Conservation (phyloP, 371 early-diverging fungal genomes). For the Apophysomyces elegans region DNA sequence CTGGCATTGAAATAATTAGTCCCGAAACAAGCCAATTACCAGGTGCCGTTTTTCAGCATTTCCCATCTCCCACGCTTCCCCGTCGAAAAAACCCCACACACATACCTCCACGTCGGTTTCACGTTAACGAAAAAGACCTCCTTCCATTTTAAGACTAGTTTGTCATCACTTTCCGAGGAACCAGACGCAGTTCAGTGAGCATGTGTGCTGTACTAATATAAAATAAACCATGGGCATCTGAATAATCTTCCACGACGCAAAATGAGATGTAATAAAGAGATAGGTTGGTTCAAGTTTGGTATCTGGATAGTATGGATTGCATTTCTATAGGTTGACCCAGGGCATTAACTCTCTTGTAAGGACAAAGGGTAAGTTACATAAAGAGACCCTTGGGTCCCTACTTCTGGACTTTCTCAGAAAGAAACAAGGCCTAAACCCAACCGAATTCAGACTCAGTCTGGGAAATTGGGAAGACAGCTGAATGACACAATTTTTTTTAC, state of each 20-base stretch:
- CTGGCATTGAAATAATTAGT: background rate
- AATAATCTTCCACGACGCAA: background rate
- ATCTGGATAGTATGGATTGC: background rate
- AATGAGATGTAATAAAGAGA: background rate
- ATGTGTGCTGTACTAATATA: background rate
- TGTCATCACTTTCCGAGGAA: background rate
- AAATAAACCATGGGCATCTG: too few relatives aligned
- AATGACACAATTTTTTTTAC: background rate
- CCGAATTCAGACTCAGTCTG: slow-evolving; percentile 2
- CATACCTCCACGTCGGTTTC: slow-evolving; percentile 18
- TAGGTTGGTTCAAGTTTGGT: background rate
- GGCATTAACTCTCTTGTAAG: background rate
- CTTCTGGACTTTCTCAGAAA: background rate
- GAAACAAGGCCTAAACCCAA: background rate
- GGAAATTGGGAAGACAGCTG: slow-evolving; percentile 8
- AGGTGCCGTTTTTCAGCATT: slow-evolving; percentile 1
- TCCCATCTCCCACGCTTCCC: slow-evolving; percentile 12
- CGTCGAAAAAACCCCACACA: slow-evolving; percentile 12
- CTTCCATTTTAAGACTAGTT: slow-evolving; percentile 1
- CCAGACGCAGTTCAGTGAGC: background rate
- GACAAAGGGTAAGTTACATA: slow-evolving; percentile 1
- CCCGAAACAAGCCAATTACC: slow-evolving; percentile 12
- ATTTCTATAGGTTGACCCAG: background rate
- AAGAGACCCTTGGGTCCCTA: slow-evolving; percentile 11
- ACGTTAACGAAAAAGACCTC: slow-evolving; percentile 1